Percentiles rank a stretch among this genome's conserved stretches.
Evolutionary conservation across 225 moss, liverwort and hornwort genomes (phyloP).

Genomic region (Physcomitrium patens): DNA sequence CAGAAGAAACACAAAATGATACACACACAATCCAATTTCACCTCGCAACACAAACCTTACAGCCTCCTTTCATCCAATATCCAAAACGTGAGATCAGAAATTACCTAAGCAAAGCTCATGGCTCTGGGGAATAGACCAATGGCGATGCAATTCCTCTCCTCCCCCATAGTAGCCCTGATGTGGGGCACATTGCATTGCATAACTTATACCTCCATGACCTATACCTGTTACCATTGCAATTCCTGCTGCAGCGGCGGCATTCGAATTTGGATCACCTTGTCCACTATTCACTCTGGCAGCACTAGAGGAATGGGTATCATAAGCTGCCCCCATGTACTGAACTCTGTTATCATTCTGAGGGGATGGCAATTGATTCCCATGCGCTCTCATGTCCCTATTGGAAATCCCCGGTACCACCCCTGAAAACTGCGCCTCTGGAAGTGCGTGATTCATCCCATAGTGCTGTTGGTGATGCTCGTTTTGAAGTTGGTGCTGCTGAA

Average conservation of each 20-base stretch:
- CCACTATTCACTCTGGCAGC: constrained; percentile 25
- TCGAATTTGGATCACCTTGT: constrained; percentile 28
- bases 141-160: constrained; percentile 40
- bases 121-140: constrained; percentile 40
- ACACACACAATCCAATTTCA: too few species aligned
- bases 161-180: constrained; percentile 38
- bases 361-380: constrained; percentile 41
- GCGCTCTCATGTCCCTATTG: constrained; percentile 37
- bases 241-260: constrained; percentile 41
- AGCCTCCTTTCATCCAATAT: too few species aligned
- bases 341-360: constrained; percentile 48
- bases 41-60: too few species aligned
- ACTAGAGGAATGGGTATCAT: constrained; percentile 37
- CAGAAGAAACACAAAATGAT: not conserved
- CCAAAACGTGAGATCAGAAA: too few species aligned
- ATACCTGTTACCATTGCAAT: constrained; percentile 53
- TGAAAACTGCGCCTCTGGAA: constrained; percentile 43
- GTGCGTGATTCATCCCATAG: constrained; percentile 38
- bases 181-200: constrained; percentile 31
- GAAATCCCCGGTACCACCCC: constrained; percentile 39
- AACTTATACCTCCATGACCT: constrained; percentile 24
- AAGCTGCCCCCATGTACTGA: constrained; percentile 29
- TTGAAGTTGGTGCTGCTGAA: constrained; percentile 54
- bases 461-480: constrained; percentile 37
- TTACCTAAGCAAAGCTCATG: constrained; percentile 31